A percentile compares a stretch with the other conserved stretches of the same genome.
phyloP scores from a whole-genome alignment of 179 eudicot species.

The Beta corolliflora region DNA sequence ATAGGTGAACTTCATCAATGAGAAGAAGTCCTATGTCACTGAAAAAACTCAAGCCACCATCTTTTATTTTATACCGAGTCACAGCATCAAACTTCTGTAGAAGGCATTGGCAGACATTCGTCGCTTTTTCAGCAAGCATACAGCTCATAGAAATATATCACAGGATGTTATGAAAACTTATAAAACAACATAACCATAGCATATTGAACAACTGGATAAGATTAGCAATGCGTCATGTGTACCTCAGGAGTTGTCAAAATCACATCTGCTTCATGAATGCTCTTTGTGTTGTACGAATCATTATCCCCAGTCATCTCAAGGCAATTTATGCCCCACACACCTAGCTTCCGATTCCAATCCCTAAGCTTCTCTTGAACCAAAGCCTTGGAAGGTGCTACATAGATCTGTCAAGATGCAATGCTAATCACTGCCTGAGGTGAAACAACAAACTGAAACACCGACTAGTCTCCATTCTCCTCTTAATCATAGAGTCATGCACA shows the following conservation, averaged over 20 bases:
- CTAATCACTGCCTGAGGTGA: constrained; percentile 9
- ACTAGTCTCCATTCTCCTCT: not conserved
- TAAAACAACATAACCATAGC: not conserved
- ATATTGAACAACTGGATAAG: not conserved
- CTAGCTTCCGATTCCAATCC: constrained; percentile 78
- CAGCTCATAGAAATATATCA: not conserved
- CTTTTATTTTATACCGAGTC: constrained; percentile 83
- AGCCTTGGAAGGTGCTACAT: constrained; percentile 96
- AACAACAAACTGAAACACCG: not conserved
- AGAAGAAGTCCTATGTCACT: constrained; percentile 94
- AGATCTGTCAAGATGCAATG: constrained; percentile 50
- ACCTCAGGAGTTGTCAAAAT: constrained; percentile 98
- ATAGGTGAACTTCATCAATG: constrained; percentile 94
- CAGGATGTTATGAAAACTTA: constrained; percentile 2
- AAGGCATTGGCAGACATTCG: constrained; percentile 23
- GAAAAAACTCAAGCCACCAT: constrained; percentile 92
- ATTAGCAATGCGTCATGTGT: constrained; percentile 15
- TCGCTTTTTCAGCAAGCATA: constrained; percentile 12
- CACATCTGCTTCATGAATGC: constrained; percentile 88
- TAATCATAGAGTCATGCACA: not conserved
- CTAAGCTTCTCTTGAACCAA: constrained; percentile 97
- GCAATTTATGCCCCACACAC: constrained; percentile 74
- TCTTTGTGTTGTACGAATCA: constrained; percentile 62
- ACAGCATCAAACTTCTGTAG: constrained; percentile 95
- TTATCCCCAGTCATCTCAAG: constrained; percentile 96